Conservation (phyloP, 257 asterid species). For the Nicotiana knightiana region DNA sequence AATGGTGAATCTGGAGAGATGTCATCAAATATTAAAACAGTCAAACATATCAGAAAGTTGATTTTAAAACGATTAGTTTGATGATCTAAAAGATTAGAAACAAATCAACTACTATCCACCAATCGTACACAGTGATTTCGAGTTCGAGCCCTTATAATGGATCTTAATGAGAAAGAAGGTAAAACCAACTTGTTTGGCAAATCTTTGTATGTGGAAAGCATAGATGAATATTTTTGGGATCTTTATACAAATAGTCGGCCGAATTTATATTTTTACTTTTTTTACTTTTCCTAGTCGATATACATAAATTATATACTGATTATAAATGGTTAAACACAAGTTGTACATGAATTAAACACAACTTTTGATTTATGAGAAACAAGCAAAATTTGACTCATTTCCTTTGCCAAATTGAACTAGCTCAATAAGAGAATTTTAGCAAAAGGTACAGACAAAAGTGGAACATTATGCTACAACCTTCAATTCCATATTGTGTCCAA, state of each 20-base stretch:
- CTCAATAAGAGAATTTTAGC: not conserved
- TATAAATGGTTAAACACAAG: no score
- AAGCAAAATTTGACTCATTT: not conserved
- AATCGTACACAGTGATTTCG: not conserved
- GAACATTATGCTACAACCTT: not conserved
- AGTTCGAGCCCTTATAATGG: no score
- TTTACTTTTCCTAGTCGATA: no score
- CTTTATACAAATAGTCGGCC: no score
- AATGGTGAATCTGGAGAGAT: not conserved
- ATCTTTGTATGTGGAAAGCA: no score
- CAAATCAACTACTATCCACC: constrained; percentile 1
- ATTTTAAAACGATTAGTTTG: not conserved
- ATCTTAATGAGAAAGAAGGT: no score
- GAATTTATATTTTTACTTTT: no score
- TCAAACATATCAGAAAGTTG: not conserved
- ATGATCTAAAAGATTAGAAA: not conserved
- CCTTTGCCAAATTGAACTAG: not conserved
- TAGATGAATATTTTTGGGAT: no score
- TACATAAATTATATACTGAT: no score
- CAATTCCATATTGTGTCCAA: not conserved
- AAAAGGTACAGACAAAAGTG: not conserved
- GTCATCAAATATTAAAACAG: not conserved
- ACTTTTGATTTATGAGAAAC: not conserved
- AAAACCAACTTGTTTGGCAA: no score
- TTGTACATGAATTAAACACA: no score